Base-by-base conservation (phyloP, 352 stramenopile genomes). In the Globisporangium orthogonon region DNA sequence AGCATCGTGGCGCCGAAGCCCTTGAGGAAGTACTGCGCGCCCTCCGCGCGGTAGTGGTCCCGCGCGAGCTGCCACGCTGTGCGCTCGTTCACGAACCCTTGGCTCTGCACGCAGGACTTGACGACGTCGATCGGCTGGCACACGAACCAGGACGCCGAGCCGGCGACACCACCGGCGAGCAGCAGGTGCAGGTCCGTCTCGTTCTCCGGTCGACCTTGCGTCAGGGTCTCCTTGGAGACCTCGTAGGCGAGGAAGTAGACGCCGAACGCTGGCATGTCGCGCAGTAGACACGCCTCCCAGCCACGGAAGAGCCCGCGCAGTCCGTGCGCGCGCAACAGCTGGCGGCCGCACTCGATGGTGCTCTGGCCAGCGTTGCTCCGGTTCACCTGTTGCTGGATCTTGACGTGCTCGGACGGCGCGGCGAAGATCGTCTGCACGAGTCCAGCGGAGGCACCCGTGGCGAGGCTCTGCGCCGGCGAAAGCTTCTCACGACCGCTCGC, bases 101-200 rank as follows among this genome's bases (percentile, higher is more conserved):
- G 83, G 53, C 80, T 86, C 73, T 97, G 89, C 35, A 94, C 85
- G 43, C 86, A 84, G 30, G 85, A 95, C 73, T 97, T 96, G 64
- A 96, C 74, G 29, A 97, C 89, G 62, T 97, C 89, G 55, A 95
- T 70, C 2, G 88, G 89, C 61, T 92, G 82, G 37, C 76, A 87
- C 48, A 90, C 63, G 29, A 84, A 67, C 83, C 86, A 95, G 29
- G 83, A 92, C 46, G 88, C 60, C 45, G 86, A 89, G 14, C 83
- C 86, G 0, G 86, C 83, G 5, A 91, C 55, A 17, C 86, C 86
- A 29, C 86, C 83, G 0, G 86, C 67, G n/a, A 90, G 68, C 65
- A 95, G 74, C 50, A 91, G 63, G n/a, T 73, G 73, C 45, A 77
- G 15, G 37, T 89, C 76, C 23, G 78, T 89, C 68, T 90, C 83